phyloP scores from a whole-genome alignment of 1,284 basidiomycete species.

The Megacollybia platyphylla region DNA sequence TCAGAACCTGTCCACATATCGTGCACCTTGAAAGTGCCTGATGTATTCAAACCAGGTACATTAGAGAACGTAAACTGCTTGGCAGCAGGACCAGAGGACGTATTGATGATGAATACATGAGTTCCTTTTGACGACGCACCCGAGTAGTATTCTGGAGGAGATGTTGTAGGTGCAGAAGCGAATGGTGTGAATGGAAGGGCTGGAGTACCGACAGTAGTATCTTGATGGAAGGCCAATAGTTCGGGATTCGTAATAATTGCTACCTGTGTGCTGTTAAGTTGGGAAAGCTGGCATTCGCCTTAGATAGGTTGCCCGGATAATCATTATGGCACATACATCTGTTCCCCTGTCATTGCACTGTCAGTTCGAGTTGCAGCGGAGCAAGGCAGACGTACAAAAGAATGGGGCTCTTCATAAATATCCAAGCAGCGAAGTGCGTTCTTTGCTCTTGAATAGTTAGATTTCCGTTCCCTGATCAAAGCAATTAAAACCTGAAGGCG shows the following conservation, averaged over 20 bases:
- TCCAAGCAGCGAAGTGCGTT: constrained; percentile 46
- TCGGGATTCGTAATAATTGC: constrained; percentile 37
- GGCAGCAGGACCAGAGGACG: constrained; percentile 19
- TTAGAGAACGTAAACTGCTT: constrained; percentile 32
- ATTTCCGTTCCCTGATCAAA: constrained; percentile 25
- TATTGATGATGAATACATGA: constrained; percentile 45
- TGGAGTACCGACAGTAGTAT: constrained; percentile 27
- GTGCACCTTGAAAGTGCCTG: constrained; percentile 27
- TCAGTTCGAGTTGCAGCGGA: neutral
- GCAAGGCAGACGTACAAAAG: constrained; percentile 20
- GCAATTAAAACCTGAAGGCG: neutral
- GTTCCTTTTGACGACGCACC: constrained; percentile 33
- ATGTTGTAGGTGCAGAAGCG: constrained; percentile 21
- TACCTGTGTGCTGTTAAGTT: constrained; percentile 25
- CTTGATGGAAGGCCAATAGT: constrained; percentile 42
- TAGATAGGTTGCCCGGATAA: neutral
- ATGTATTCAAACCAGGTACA: constrained; percentile 26
- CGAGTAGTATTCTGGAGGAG: constrained; percentile 37
- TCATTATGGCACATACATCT: constrained; percentile 20
- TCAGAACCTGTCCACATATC: constrained; percentile 42
- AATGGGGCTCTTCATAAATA: constrained; percentile 43
- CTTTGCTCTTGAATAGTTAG: constrained; percentile 37
- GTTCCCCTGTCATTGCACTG: constrained; percentile 22
- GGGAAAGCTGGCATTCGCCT: constrained; percentile 20
- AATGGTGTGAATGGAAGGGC: constrained; percentile 33